A percentile compares a stretch with the other conserved stretches of the same genome.
Evolutionary conservation across 768 basidiomycete species (phyloP).

Genomic region (Zangia roseola): DNA sequence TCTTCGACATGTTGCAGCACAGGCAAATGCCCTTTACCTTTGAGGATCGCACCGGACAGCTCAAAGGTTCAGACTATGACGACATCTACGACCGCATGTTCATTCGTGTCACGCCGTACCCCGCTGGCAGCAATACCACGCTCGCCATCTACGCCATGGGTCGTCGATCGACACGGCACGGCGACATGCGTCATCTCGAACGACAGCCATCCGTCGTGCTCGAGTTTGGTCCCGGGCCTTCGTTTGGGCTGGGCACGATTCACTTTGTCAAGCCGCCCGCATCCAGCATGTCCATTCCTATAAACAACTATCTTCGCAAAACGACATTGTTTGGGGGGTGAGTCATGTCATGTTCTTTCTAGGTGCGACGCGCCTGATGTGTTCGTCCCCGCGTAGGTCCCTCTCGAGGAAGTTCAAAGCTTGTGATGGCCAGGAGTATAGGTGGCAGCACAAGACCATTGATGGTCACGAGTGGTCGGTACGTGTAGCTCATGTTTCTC

Average conservation of each 20-base stretch:
- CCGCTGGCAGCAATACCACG: constrained; percentile 35
- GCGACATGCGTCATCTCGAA: constrained; percentile 51
- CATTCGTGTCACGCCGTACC: constrained; percentile 55
- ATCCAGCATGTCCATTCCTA: constrained; percentile 47
- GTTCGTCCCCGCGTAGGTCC: constrained; percentile 41
- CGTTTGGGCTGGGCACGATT: constrained; percentile 59
- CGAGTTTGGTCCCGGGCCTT: constrained; percentile 49
- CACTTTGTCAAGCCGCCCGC: constrained; percentile 45
- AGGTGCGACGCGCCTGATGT: neutral
- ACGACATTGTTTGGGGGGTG: constrained; percentile 66
- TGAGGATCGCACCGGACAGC: constrained; percentile 64
- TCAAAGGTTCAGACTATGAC: constrained; percentile 63
- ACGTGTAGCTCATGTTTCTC: constrained; percentile 34
- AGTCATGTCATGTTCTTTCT: constrained; percentile 20
- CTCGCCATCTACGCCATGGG: constrained; percentile 63
- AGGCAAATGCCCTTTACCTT: constrained; percentile 51
- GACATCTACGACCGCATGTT: constrained; percentile 78
- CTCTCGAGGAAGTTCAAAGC: constrained; percentile 66
- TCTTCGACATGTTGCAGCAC: constrained; percentile 19
- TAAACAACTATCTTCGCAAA: constrained; percentile 64
- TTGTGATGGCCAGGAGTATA: constrained; percentile 69
- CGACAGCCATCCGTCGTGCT: constrained; percentile 56
- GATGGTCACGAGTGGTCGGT: constrained; percentile 76
- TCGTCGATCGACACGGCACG: constrained; percentile 58
- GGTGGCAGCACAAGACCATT: constrained; percentile 57